Evolutionary conservation across 2,329 filamentous ascomycete genomes (phyloP).

Genomic region (Elsinoe ampelina): DNA sequence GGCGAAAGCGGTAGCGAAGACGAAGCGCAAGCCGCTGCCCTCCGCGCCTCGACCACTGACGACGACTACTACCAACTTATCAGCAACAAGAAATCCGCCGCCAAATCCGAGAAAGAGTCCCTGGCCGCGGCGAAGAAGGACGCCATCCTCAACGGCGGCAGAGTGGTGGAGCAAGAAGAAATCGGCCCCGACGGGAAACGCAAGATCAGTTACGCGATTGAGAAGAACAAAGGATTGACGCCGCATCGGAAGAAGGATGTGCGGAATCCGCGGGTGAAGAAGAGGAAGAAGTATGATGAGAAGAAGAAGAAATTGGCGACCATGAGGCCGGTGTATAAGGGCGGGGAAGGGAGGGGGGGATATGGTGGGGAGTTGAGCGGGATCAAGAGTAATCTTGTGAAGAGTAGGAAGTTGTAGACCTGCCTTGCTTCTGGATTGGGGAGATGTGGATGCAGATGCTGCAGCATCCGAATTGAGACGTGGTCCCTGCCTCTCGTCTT

Average conservation of each 20-base stretch:
- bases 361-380: slow-evolving; percentile 89
- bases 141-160: slow-evolving; percentile 48
- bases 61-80: slow-evolving; percentile 89
- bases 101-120: slow-evolving; percentile 68
- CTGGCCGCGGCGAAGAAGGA: slow-evolving; percentile 47
- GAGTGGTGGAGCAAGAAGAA: slow-evolving; percentile 57
- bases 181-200: slow-evolving; percentile 79
- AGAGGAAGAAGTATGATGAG: slow-evolving; percentile 89
- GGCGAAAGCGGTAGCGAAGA: slow-evolving; percentile 61
- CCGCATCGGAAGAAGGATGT: slow-evolving; percentile 89
- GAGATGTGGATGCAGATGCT: not conserved
- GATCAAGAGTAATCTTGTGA: slow-evolving; percentile 88
- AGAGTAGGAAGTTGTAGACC: slow-evolving; percentile 76
- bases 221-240: slow-evolving; percentile 94
- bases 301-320: slow-evolving; percentile 95
- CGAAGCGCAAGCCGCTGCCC: slow-evolving; percentile 43
- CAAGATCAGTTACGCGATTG: slow-evolving; percentile 84
- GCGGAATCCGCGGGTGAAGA: slow-evolving; percentile 93
- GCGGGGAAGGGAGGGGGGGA: slow-evolving; percentile 70
- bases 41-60: slow-evolving; percentile 45
- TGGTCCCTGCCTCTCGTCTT: no score
- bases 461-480: no score
- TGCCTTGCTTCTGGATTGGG: no score
- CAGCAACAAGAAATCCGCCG: slow-evolving; percentile 52
- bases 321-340: slow-evolving; percentile 77